Evolutionary conservation across 129 eudicot species (phyloP).

Genomic region (Deinandra increscens): DNA sequence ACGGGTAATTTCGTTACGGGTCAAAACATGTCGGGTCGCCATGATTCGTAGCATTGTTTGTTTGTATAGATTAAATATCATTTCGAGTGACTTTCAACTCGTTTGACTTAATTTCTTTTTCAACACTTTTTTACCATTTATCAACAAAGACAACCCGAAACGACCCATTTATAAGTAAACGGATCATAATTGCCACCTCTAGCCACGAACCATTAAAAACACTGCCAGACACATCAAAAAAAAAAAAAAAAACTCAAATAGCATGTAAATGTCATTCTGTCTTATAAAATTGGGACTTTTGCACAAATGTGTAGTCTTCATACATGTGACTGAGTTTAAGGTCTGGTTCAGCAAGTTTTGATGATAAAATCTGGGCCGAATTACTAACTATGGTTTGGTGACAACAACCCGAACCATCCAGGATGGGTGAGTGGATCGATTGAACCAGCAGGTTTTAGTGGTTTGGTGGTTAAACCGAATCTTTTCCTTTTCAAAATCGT

Average conservation of each 20-base stretch:
- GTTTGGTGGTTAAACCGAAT: no score
- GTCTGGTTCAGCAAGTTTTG: no score
- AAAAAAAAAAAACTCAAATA: slow-evolving; percentile 10
- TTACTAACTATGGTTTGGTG: no score
- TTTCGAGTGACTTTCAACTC: background rate
- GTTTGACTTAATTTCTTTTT: background rate
- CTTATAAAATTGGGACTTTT: slow-evolving; percentile 6
- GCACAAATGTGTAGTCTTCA: background rate
- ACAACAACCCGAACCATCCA: no score
- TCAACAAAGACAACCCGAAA: background rate
- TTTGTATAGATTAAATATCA: background rate
- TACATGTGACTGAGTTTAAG: no score
- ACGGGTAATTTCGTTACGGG: background rate
- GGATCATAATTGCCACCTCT: background rate
- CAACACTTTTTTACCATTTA: background rate
- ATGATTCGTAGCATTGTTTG: background rate
- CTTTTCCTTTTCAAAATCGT: background rate
- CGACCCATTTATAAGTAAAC: background rate
- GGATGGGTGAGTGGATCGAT: no score
- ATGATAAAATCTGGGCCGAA: no score
- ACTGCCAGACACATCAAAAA: slow-evolving; percentile 5
- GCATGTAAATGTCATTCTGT: background rate
- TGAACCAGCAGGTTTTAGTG: no score
- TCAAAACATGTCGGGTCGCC: background rate
- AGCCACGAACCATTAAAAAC: background rate